phyloP scores from a whole-genome alignment of 495 filamentous ascomycete genomes.

The Chaetomium fimeti region DNA sequence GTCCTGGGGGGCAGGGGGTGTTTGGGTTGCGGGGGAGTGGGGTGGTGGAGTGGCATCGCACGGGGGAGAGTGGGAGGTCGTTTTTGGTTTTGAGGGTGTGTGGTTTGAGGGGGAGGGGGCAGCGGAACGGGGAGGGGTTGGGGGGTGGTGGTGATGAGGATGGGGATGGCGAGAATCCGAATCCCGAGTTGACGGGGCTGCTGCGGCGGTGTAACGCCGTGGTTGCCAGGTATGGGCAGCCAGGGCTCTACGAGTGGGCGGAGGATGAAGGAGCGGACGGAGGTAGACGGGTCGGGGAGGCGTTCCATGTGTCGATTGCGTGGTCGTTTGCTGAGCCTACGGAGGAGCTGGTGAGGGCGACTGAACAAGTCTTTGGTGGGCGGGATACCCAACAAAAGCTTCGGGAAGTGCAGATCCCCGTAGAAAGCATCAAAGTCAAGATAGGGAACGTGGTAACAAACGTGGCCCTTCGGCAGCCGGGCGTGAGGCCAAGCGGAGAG shows the following conservation, averaged over 20 bases:
- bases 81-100: constrained; percentile 74
- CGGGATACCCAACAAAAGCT: constrained; percentile 24
- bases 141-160: background rate
- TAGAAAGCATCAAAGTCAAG: constrained; percentile 66
- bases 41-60: constrained; percentile 44
- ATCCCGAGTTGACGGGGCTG: constrained; percentile 61
- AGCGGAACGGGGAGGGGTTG: too few species aligned
- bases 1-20: constrained; percentile 27
- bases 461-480: constrained; percentile 45
- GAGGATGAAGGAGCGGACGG: constrained; percentile 24
- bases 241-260: constrained; percentile 60
- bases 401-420: constrained; percentile 38
- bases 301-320: constrained; percentile 79
- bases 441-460: constrained; percentile 70
- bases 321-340: constrained; percentile 62
- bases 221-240: constrained; percentile 61
- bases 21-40: constrained; percentile 36
- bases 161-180: constrained; percentile 12
- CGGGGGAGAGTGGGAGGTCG: constrained; percentile 69
- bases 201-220: constrained; percentile 63
- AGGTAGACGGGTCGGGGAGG: constrained; percentile 29
- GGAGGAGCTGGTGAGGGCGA: constrained; percentile 37
- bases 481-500: constrained; percentile 20
- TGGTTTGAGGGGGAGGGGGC: background rate
- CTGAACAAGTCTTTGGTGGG: constrained; percentile 31